Evolutionary conservation across 495 filamentous ascomycete genomes (phyloP), one percentile per base, ranked within the genome.

Genomic region (Elaphomyces granulatus): DNA sequence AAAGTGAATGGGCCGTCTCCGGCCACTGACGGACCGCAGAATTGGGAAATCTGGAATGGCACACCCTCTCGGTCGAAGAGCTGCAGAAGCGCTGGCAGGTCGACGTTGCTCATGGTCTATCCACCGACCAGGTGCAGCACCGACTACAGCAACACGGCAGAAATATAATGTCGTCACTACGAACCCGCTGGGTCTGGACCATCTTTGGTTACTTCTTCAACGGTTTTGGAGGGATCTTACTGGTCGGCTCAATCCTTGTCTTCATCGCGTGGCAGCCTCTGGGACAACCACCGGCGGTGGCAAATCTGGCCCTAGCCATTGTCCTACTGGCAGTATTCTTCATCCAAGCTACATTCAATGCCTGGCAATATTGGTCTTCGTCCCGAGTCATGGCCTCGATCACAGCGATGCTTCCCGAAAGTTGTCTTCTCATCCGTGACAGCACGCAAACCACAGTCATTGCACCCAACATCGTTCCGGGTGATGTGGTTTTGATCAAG

Each of bases 191-290:
- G 21, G 40, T 74, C 43, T 53, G 56, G 35, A 68, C 70, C 38
- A 66, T 68, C 6, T 54, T 80, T 4, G 66, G 66, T 12, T 83
- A 83, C 46, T 68, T 81, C 47, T 82, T 80, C 52, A 71, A 69
- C 32, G 80, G 80, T 15, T 83, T 83, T 46, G 76, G 80, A 2
- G 64, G 72, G 2, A 65, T 83, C 19, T 67, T 83, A 4, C 59
- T 80, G 3, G 51, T 74, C 20, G 78, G 75, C 10, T 59, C 66
- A 17, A 67, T 81, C 18, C 63, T 85, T 3, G 74, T 82, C 36
- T 79, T 81, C 47, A 50, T 83, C 32, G 65, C 72, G 4, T 83
- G 77, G 78, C 77, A 74, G 34, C 80, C 80, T 3, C 71, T 83
- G 0, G 78, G 78, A 0, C 36, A 80, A 8, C 80, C 79, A 1